Evolutionary conservation across 2,329 filamentous ascomycete species (phyloP), one percentile per base, ranked within the genome.

Genomic region (Botrytis fragariae): DNA sequence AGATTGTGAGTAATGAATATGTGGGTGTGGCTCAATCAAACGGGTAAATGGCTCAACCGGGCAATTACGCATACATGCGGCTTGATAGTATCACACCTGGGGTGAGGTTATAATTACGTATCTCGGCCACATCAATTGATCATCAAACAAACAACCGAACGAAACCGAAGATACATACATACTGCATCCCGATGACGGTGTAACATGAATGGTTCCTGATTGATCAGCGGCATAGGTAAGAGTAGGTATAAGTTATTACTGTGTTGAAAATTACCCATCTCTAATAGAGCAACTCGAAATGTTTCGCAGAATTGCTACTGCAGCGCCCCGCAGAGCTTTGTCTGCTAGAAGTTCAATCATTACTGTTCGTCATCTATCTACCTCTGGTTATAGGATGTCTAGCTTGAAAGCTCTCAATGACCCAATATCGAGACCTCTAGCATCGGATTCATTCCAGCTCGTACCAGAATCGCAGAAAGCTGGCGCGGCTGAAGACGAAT

Each of bases 381-480:
- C 77, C 68, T 75, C 77, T 63, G 63, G 77, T 22, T 67, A 45
- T 39, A 79, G 75, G 70, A 80, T 79, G 79, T 72, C 72, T 45
- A 25, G 73, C 16, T 72, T 79, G 63, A 77, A 77, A 59, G 75
- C 77, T 51, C 75, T 80, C 8, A 72, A 75, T 18, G 69, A 79
- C 71, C 78, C 79, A n/a, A 71, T 81, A 74, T 77, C 79, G 61
- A 51, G 74, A 4, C 67, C 75, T 45, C 75, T 79, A 18, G 77
- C 79, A 0, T 89, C 92, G 73, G 94, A 97, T 80, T 88, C 92
- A 42, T 98, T 95, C 84, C 95, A 98, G 82, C 87, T 98, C 22
- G 87, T 98, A 0, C 87, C 93, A 59, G 93, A 94, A 77, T 83
- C 88, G 45, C 85, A 92, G 73, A 98, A 98, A 83, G 85, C 91